Base-by-base conservation (phyloP, 2,329 filamentous ascomycete species). In the Cladophialophora chaetospira region DNA sequence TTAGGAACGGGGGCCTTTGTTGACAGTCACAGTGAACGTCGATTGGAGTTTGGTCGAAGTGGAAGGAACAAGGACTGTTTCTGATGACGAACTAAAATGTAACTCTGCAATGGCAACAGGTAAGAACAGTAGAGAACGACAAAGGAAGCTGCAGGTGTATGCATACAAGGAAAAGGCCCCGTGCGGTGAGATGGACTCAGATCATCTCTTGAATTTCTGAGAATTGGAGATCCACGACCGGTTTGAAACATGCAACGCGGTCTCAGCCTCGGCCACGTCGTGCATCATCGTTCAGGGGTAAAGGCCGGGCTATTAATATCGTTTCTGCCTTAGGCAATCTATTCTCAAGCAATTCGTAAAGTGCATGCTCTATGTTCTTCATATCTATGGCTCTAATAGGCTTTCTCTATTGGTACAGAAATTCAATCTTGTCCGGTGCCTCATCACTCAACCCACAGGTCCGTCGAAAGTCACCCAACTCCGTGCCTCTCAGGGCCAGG, bases 381-480 rank as follows among this genome's bases (percentile, higher is more conserved):
- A 29, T 21, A 8, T 51, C 36, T 43, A 43, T 15, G 8, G 3
- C 13, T 25, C 23, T 43, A 29, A 8, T 38, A 9, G 46, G 21
- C n/a, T 17, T 44, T 25, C 42, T 58, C 36, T 61, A 61, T 53
- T 83, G 80, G 63, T 75, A 74, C 58, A 83, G 64, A 56, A 83
- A 83, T 1, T 71, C 74, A 29, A 83, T 78, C 17, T 68, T 60
- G 23, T 72, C 70, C 25, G 72, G 69, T 47, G 72, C 72, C 25
- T 73, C 73, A 2, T 71, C 65, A 9, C 67, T 60, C 42, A 82
- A 63, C 4, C 77, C 76, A 69, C 81, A 83, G 21, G 77, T 64
- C 29, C 76, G 68, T 10, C 68, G 70, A 65, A 83, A 84, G 21
- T 75, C 71, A 0, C 77, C 79, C 3, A 76, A 70, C 48, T 78